A percentile compares a stretch with the other conserved stretches of the same genome.
Evolutionary conservation across 352 stramenopile genomes (phyloP).

Genomic region (Nannochloropsis limnetica): DNA sequence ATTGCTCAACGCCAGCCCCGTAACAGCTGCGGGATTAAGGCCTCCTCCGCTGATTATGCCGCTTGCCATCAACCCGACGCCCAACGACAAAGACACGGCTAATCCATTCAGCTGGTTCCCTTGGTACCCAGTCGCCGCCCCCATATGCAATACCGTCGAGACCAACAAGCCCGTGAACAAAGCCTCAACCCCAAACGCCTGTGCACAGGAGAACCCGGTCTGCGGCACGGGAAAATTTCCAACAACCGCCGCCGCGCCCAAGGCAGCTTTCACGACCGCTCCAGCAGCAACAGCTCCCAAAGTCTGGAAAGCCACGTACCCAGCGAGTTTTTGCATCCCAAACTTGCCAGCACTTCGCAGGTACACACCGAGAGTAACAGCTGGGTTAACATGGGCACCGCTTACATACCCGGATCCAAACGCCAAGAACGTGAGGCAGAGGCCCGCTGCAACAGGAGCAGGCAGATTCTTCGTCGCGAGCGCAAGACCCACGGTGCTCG

Average conservation of each 20-base stretch:
- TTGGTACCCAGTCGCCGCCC: background rate
- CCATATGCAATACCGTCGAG: background rate
- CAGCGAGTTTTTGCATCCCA: background rate
- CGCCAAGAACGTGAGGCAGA: background rate
- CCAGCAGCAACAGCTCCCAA: background rate
- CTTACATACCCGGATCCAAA: conserved; percentile 27
- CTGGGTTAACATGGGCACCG: conserved; percentile 2
- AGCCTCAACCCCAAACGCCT: background rate
- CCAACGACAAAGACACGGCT: background rate
- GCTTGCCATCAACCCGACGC: background rate
- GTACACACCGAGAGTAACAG: background rate
- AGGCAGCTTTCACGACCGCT: background rate
- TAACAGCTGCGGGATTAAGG: background rate
- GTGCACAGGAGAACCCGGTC: background rate
- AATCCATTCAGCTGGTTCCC: conserved; percentile 5
- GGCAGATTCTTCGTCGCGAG: background rate
- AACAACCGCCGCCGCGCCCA: background rate
- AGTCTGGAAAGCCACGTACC: background rate
- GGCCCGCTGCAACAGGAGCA: background rate
- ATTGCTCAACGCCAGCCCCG: conserved; percentile 5
- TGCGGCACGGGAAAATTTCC: background rate
- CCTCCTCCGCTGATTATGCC: background rate
- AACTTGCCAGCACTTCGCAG: background rate
- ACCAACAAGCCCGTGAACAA: conserved; percentile 16
- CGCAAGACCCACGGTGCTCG: background rate